Evolutionary conservation across 2,329 filamentous ascomycete species (phyloP), one percentile per base, ranked within the genome.

Genomic region (Botryotinia globosa): DNA sequence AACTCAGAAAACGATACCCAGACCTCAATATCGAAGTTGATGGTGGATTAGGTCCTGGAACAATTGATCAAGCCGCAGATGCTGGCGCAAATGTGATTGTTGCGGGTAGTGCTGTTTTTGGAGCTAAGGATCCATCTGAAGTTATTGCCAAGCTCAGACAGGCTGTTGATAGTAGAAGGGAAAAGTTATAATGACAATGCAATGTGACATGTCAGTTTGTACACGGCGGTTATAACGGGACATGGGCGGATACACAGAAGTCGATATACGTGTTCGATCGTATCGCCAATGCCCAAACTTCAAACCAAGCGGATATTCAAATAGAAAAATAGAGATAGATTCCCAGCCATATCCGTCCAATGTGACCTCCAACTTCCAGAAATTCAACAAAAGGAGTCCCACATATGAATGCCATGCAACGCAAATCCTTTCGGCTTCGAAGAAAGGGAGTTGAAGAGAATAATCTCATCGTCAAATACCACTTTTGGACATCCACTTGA

Each of bases 81-180:
- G 96, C 96, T 0, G 96, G 96, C 48, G 96, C 96, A 72, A 99
- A 99, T 79, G 96, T 99, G 73, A 99, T 99, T 80, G 96, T 99
- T 69, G 95, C 96, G 18, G 96, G 96, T 44, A 97, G 93, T 79
- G 96, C 96, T 58, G 94, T 99, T 12, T 99, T 98, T 83, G 94
- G 94, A 51, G 95, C 96, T 29, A 87, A 94, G 80, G 93, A 97
- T 80, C 96, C 96, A 0, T 88, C 88, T 9, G 92, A 96, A 77
- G 94, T 98, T 37, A 98, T 99, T 80, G 83, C 87, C n/a, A 85
- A 92, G 82, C 84, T 99, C 80, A 88, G 94, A 76, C 89, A 92
- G 74, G 88, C 93, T 4, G 94, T 99, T 5, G 89, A 98, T 71
- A 88, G 87, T 79, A 84, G 87, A 75, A 77, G 78, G 73, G 73